phyloP scores from a whole-genome alignment of 1,284 basidiomycete species.

The Trichosporon ovoides region DNA sequence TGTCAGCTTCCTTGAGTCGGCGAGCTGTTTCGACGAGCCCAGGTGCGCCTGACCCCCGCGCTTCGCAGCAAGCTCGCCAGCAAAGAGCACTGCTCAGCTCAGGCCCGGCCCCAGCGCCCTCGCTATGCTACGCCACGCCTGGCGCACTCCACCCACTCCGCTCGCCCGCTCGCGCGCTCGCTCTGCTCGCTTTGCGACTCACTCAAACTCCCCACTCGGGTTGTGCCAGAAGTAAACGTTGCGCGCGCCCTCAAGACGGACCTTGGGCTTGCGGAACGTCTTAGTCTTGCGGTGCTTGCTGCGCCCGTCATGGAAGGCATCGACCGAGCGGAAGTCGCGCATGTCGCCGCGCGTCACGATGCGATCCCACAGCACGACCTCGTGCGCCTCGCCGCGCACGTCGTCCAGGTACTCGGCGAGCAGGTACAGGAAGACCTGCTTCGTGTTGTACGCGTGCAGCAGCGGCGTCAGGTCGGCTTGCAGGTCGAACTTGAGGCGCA shows the following conservation, averaged over 20 bases:
- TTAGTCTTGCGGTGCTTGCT: conserved; percentile 9
- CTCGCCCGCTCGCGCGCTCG: no score
- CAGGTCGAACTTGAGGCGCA: conserved; percentile 44
- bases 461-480: conserved; percentile 45
- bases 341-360: conserved; percentile 41
- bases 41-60: no score
- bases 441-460: conserved; percentile 49
- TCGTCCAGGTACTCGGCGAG: conserved; percentile 42
- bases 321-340: conserved; percentile 39
- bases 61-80: no score
- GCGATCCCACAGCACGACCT: conserved; percentile 50
- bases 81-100: not conserved
- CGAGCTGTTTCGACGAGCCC: no score
- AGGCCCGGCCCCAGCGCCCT: not conserved
- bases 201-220: conserved; percentile 45
- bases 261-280: conserved; percentile 17
- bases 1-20: no score
- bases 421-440: conserved; percentile 50
- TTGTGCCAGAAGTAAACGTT: conserved; percentile 46
- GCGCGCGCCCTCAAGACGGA: conserved; percentile 41
- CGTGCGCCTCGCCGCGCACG: conserved; percentile 27
- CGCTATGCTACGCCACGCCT: no score
- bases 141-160: no score
- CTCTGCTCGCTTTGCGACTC: conserved; percentile 16
- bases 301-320: conserved; percentile 23